Percentiles rank a stretch among this genome's conserved stretches.
Conservation (phyloP, 108 stramenopile genomes). For the Stephanodiscus triporus region DNA sequence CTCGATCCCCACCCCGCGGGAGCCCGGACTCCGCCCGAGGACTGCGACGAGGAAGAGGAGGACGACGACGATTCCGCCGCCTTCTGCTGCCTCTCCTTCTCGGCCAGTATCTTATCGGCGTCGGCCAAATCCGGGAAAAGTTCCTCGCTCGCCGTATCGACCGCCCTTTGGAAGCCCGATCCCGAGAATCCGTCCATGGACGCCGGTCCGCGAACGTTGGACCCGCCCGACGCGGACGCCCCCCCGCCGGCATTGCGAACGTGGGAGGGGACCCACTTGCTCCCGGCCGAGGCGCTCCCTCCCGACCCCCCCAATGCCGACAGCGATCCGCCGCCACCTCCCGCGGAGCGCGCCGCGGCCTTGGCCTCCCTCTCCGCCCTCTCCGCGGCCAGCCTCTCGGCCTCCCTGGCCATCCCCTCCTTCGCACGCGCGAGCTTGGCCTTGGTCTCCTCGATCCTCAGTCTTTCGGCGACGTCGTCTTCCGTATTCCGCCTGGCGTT, state of each 20-base stretch:
- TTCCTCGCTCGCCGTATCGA: constrained; percentile 74
- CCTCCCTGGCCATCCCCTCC: constrained; percentile 90
- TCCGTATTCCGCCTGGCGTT: constrained; percentile 58
- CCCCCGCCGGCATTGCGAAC: constrained; percentile 27
- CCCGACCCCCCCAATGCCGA: constrained; percentile 36
- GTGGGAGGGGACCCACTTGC: constrained; percentile 72
- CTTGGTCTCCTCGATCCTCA: constrained; percentile 87
- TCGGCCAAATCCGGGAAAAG: constrained; percentile 86
- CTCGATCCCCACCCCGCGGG: constrained; percentile 52
- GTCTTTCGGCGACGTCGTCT: constrained; percentile 80
- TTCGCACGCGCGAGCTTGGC: constrained; percentile 76
- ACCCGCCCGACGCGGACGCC: constrained; percentile 11
- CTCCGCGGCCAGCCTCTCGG: constrained; percentile 70
- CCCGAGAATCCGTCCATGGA: constrained; percentile 29
- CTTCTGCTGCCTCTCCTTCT: constrained; percentile 65
- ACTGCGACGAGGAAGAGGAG: constrained; percentile 29
- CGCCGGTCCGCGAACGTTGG: constrained; percentile 25
- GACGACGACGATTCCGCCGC: constrained; percentile 59
- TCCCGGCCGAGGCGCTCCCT: constrained; percentile 25
- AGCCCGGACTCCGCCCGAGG: constrained; percentile 55
- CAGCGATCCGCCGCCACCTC: constrained; percentile 13
- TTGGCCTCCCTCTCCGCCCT: constrained; percentile 69
- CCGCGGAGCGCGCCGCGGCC: constrained; percentile 21
- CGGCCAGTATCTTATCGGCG: constrained; percentile 76
- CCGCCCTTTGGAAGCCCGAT: constrained; percentile 30